phyloP scores from a whole-genome alignment of 768 basidiomycete species.

The Fibroporia radiculosa region DNA sequence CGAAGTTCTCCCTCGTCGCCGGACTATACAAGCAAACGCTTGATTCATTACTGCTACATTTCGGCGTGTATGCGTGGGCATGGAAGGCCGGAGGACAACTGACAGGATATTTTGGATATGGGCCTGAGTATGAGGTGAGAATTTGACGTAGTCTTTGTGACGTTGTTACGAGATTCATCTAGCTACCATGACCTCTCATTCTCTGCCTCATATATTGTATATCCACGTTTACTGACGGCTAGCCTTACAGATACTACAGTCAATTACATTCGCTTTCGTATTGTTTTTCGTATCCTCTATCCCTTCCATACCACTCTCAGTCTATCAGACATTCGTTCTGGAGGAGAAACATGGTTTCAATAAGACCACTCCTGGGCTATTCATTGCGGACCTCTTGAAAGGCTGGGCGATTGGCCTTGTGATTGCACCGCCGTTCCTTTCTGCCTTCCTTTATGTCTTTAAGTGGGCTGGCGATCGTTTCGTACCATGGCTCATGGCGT shows the following conservation, averaged over 20 bases:
- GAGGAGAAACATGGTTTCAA: constrained; percentile 98
- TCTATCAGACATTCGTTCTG: constrained; percentile 88
- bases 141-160: background rate
- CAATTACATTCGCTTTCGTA: constrained; percentile 66
- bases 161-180: background rate
- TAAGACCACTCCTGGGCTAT: constrained; percentile 77
- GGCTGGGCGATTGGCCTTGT: constrained; percentile 61
- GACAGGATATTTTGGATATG: constrained; percentile 51
- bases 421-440: constrained; percentile 81
- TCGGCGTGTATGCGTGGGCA: constrained; percentile 75
- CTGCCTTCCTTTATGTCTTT: constrained; percentile 83
- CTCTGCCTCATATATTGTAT: background rate
- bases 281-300: constrained; percentile 60
- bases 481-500: constrained; percentile 88
- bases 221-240: background rate
- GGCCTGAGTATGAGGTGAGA: constrained; percentile 64
- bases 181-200: no score
- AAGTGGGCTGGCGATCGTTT: constrained; percentile 91
- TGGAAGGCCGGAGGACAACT: constrained; percentile 60
- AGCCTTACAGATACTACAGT: constrained; percentile 64
- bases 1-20: constrained; percentile 69
- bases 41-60: constrained; percentile 64
- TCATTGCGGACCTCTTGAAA: constrained; percentile 76
- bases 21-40: constrained; percentile 67
- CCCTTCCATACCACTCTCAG: constrained; percentile 65